A percentile compares a stretch with the other conserved stretches of the same genome.
phyloP scores from a whole-genome alignment of 2,329 filamentous ascomycete species.

The Exophiala mesophila region DNA sequence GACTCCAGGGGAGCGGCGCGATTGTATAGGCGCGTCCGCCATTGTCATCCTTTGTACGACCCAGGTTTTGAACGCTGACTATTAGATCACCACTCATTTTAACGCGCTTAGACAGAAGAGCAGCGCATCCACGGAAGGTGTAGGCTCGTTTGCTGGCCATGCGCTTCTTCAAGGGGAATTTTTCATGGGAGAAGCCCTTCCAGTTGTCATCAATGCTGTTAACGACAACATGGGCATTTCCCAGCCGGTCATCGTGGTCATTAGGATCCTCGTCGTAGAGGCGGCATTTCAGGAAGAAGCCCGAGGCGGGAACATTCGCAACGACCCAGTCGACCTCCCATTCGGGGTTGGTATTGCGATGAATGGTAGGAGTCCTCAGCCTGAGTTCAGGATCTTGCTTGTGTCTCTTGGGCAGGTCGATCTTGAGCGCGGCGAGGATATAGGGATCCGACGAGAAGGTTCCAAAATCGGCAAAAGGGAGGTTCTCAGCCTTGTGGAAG shows the following conservation, averaged over 20 bases:
- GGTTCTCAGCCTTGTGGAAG: slow-evolving; percentile 73
- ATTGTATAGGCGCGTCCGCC: slow-evolving; percentile 70
- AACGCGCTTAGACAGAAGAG: slow-evolving; percentile 55
- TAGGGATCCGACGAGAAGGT: slow-evolving; percentile 79
- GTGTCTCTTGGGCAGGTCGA: slow-evolving; percentile 66
- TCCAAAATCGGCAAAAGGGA: slow-evolving; percentile 76
- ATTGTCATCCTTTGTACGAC: slow-evolving; percentile 62
- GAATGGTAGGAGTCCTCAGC: slow-evolving; percentile 71
- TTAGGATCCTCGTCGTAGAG: slow-evolving; percentile 86
- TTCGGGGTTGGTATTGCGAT: slow-evolving; percentile 64
- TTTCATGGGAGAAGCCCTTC: slow-evolving; percentile 60
- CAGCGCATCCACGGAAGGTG: slow-evolving; percentile 63
- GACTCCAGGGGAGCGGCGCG: slow-evolving; percentile 70
- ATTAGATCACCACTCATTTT: slow-evolving; percentile 67
- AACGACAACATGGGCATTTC: slow-evolving; percentile 72
- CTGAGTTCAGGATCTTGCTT: slow-evolving; percentile 76
- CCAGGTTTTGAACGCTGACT: slow-evolving; percentile 73
- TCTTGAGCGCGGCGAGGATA: slow-evolving; percentile 68
- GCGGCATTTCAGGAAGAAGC: slow-evolving; percentile 78
- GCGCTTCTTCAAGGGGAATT: slow-evolving; percentile 73
- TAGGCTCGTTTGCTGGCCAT: slow-evolving; percentile 85
- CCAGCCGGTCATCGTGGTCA: slow-evolving; percentile 80
- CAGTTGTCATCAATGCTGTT: slow-evolving; percentile 59
- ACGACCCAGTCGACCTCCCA: slow-evolving; percentile 89
- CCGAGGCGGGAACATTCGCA: slow-evolving; percentile 73